Evolutionary conservation across 164 flowering plant species (phyloP), one percentile per base, ranked within the genome.

Genomic region (Chimonanthus salicifolius): DNA sequence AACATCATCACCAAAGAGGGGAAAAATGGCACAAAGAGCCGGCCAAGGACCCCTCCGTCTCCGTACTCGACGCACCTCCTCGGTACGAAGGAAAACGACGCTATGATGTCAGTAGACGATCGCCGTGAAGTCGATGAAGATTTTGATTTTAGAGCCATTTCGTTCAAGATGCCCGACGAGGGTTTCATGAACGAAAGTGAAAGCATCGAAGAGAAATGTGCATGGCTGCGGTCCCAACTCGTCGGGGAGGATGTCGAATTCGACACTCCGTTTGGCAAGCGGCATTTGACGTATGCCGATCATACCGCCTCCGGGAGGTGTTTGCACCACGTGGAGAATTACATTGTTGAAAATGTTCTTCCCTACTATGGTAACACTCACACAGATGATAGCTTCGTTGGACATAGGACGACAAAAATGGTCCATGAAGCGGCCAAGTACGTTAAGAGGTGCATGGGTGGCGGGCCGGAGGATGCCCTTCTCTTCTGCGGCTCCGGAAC

Each of bases 391-490:
- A 80, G 80, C 64, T 67, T 60, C 58, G 80, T 80, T 10, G 82
- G 83, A 5, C 81, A 58, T 8, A 62, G 49, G 6, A 81, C 72
- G 10, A 76, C 70, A 6, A 78, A 78, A 64, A 76, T 74, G 76
- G 80, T 75, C 2, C 71, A 67, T 2, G 78, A 81, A 33, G 84
- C 81, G 3, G 48, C 67, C 2, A 47, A 69, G 13, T 78, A 81
- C 72, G 58, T 81, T 2, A 81, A 81, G 72, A 58, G 68, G n/a
- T 76, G 84, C 45, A 68, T 81, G 73, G 84, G 84, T 2, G 79
- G 78, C 3, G 76, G 80, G 2, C 33, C 72, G 8, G 71, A 74
- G 15, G 79, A 77, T 11, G 75, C 73, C 0, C 46, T 80, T 7
- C 50, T 77, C 11, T 80, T 77, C 64, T 78, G 79, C 11, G 78